Conservation (phyloP, 2,329 filamentous ascomycete species). For the Cladosporium sphaerospermum region DNA sequence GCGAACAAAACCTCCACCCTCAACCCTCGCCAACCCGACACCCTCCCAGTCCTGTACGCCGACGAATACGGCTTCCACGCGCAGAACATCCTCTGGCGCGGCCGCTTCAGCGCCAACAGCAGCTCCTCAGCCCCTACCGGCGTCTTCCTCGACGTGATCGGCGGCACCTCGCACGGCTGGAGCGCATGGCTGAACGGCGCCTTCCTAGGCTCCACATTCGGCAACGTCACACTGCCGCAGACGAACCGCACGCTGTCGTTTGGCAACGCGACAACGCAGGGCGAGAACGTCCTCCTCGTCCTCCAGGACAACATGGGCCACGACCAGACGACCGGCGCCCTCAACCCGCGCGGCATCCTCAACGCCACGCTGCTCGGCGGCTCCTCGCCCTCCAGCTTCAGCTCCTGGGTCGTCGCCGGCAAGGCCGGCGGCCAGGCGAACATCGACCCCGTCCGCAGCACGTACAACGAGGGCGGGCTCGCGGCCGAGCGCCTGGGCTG, state of each 20-base stretch:
- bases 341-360: conserved; percentile 47
- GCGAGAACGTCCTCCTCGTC: conserved; percentile 47
- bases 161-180: conserved; percentile 52
- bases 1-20: conserved; percentile 32
- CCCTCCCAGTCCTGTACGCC: conserved; percentile 36
- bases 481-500: conserved; percentile 53
- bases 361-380: conserved; percentile 46
- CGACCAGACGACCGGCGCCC: conserved; percentile 46
- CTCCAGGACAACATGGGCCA: conserved; percentile 57
- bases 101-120: conserved; percentile 32
- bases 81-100: conserved; percentile 38
- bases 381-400: conserved; percentile 34
- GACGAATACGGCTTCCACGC: conserved; percentile 40
- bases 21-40: conserved; percentile 34
- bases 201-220: conserved; percentile 52
- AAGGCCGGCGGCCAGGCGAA: conserved; percentile 48
- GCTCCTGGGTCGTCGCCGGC: conserved; percentile 53
- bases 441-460: conserved; percentile 51
- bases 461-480: conserved; percentile 53
- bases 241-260: conserved; percentile 45
- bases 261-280: conserved; percentile 38
- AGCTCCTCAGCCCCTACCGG: conserved; percentile 24
- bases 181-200: conserved; percentile 53
- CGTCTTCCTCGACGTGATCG: conserved; percentile 47
- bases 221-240: conserved; percentile 37